Evolutionary conservation across 192 early-diverging fungal species (phyloP), one percentile per base, ranked within the genome.

Genomic region (Phlyctochytrium bullatum): DNA sequence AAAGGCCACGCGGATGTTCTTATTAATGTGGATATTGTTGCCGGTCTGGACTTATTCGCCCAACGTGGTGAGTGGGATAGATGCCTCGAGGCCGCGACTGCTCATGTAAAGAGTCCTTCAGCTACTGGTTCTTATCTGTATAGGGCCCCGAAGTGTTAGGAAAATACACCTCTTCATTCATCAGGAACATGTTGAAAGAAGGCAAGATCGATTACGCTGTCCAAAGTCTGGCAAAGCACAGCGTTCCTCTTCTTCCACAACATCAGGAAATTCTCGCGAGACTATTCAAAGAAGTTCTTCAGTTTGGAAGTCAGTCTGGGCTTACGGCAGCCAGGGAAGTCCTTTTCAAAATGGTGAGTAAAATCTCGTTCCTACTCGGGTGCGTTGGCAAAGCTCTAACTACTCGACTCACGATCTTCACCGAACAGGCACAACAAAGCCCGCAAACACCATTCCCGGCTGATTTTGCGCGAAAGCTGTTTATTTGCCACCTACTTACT

Each of bases 1-100:
- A 62, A 60, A 34, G 85, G 86, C 16, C 67, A 79, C n/a, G 82
- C 78, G 0, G 83, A 88, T 24, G 79, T 61, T 23, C 62, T 88
- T 0, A 80, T 86, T 17, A 66, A 63, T 29, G 76, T 87, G n/a
- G 85, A 88, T 69, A 75, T 79, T 0, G 66, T 61, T 2, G 85
- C 85, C 3, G 86, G 79, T 28, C 63, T 88, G 52, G 83, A 88
- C 61, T 60, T 85, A 62, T 83, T 72, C 58, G 80, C 78, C 1
- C 78, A 85, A 53, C 61, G 72, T 27, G 86, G 85, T 4, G 79
- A 88, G 17, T 88, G 86, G 86, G 86, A 87, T 31, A 79, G 80
- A 60, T 88, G 86, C 66, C 61, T 88, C 27, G 83, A 85, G 27
- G 80, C 67, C 17, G 84, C 86, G 0, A 30, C 76, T 23, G 24